phyloP scores from a whole-genome alignment of 2,329 filamentous ascomycete genomes.

The Paecilomyces sp. region DNA sequence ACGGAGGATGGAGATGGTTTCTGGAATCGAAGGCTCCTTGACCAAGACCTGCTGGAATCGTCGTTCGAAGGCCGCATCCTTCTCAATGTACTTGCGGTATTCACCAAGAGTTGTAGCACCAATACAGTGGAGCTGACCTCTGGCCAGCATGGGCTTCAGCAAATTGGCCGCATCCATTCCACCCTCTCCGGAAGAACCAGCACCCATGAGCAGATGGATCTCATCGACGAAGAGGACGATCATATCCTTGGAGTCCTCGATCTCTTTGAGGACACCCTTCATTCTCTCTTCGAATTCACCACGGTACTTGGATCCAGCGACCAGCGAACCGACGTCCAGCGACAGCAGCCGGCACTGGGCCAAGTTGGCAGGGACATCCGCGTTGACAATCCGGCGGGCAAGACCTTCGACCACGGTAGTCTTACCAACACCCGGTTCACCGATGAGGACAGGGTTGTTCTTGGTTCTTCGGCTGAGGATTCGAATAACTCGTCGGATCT shows the following conservation, averaged over 20 bases:
- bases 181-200: constrained; percentile 86
- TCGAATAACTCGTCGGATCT: constrained; percentile 84
- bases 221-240: constrained; percentile 98
- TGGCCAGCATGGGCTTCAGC: constrained; percentile 94
- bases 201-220: constrained; percentile 97
- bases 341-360: constrained; percentile 91
- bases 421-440: constrained; percentile 96
- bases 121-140: constrained; percentile 95
- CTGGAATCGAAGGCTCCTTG: constrained; percentile 80
- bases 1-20: constrained; percentile 96
- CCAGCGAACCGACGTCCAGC: constrained; percentile 87
- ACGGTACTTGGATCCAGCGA: constrained; percentile 96
- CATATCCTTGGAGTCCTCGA: constrained; percentile 88
- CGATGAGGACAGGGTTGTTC: constrained; percentile 97
- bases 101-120: constrained; percentile 92
- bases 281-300: constrained; percentile 99
- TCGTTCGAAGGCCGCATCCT: constrained; percentile 95
- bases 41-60: constrained; percentile 98
- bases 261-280: constrained; percentile 98
- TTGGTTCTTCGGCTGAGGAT: constrained; percentile 92
- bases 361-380: constrained; percentile 91
- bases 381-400: constrained; percentile 90
- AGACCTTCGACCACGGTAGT: constrained; percentile 96
- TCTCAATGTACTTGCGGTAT: constrained; percentile 98
- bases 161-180: constrained; percentile 98